phyloP scores from a whole-genome alignment of 192 early-diverging fungal species.

The Entrophospora sp. region DNA sequence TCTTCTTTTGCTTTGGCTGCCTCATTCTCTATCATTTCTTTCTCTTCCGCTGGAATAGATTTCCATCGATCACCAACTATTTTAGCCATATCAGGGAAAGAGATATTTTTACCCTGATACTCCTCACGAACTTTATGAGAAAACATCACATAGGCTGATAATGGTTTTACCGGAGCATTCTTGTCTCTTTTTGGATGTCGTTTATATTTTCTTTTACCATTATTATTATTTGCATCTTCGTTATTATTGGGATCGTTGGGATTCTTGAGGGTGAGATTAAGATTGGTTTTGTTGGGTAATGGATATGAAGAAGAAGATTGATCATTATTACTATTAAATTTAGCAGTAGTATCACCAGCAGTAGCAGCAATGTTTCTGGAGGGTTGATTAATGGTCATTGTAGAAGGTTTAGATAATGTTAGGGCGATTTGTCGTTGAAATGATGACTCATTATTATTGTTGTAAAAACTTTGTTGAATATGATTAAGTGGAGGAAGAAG shows the following conservation, averaged over 20 bases:
- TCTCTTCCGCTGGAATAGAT: slow-evolving; percentile 21
- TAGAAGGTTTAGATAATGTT: neutral
- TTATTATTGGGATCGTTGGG: too few species aligned
- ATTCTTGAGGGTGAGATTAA: neutral
- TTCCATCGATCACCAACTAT: slow-evolving; percentile 42
- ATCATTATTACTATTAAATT: neutral
- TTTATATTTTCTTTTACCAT: slow-evolving; percentile 33
- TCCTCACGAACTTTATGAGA: slow-evolving; percentile 36
- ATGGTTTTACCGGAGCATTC: slow-evolving; percentile 37
- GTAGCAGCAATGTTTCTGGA: neutral
- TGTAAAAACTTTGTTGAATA: neutral
- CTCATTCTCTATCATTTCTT: slow-evolving; percentile 25
- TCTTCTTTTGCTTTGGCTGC: slow-evolving; percentile 25
- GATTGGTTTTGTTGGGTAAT: neutral
- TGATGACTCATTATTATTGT: neutral
- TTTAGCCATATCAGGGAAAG: slow-evolving; percentile 37
- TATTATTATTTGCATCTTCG: neutral
- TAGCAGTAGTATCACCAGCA: neutral
- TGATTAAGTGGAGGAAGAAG: too few species aligned
- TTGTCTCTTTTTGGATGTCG: slow-evolving; percentile 40
- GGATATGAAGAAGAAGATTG: neutral
- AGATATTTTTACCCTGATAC: slow-evolving; percentile 26
- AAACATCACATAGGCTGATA: slow-evolving; percentile 42
- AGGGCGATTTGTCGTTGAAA: neutral
- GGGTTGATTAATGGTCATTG: neutral